A percentile compares a stretch with the other conserved stretches of the same genome.
These are phyloP conservation scores for Populus hybrid DNA, from an alignment of 441 rosid species.

Conservation along the genomic window DNA sequence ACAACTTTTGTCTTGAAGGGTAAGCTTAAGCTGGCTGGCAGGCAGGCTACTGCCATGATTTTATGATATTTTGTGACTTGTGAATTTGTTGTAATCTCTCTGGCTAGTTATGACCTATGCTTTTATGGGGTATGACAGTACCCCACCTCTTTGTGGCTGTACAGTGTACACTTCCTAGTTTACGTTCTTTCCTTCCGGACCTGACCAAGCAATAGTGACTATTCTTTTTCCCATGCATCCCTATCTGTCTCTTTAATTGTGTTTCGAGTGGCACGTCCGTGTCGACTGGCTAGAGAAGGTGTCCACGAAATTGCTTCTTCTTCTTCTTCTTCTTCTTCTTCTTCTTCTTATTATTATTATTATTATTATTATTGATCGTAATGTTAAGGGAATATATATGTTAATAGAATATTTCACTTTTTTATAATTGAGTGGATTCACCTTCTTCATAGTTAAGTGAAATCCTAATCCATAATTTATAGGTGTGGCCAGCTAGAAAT, in stretches of 20 bases:
- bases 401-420: no score
- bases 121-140: neutral
- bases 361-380: no score
- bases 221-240: neutral
- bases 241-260: no score
- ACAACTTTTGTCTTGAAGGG: conserved; percentile 4
- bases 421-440: no score
- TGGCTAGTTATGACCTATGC: neutral
- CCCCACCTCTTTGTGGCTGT: neutral
- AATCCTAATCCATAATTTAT: no score
- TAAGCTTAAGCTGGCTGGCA: neutral
- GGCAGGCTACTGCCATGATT: neutral
- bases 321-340: no score
- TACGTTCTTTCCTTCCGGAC: neutral
- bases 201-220: neutral
- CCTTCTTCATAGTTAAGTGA: no score
- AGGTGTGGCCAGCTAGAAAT: no score
- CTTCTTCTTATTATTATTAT: no score
- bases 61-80: neutral
- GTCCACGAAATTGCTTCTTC: neutral
- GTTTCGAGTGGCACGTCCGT: neutral
- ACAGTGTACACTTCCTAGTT: neutral
- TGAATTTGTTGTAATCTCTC: neutral
- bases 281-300: neutral
- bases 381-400: no score